A percentile compares a stretch with the other conserved stretches of the same genome.
Evolutionary conservation across 495 filamentous ascomycete genomes (phyloP).

Genomic region (Darksidea phi): DNA sequence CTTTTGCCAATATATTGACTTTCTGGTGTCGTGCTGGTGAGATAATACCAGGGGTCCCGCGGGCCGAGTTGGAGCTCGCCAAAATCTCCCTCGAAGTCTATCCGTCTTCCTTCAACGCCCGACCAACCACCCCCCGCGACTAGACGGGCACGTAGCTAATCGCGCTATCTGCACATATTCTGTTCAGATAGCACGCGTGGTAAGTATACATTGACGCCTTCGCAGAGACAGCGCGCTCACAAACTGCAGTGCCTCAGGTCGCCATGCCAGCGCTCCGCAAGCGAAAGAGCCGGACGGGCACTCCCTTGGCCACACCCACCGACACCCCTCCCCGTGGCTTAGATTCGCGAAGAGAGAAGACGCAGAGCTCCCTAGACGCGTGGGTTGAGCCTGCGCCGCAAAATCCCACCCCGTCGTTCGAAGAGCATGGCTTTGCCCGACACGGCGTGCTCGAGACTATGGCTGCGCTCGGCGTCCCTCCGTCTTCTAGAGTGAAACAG

Average conservation of each 20-base stretch:
- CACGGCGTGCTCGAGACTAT: slow-evolving; percentile 68
- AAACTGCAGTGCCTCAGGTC: slow-evolving; percentile 23
- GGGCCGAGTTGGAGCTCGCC: slow-evolving; percentile 7
- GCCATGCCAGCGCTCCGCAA: slow-evolving; percentile 34
- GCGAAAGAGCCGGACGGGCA: slow-evolving; percentile 50
- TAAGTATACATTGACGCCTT: slow-evolving; percentile 19
- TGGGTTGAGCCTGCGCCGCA: slow-evolving; percentile 74
- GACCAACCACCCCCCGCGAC: slow-evolving; percentile 9
- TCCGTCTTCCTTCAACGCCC: slow-evolving; percentile 8
- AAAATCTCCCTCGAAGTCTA: slow-evolving; percentile 6
- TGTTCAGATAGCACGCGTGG: slow-evolving; percentile 23
- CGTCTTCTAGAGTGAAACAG: slow-evolving; percentile 51
- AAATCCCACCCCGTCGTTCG: slow-evolving; percentile 64
- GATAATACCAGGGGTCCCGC: neutral
- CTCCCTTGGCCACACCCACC: slow-evolving; percentile 49
- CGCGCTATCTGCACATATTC: slow-evolving; percentile 6
- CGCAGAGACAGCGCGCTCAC: slow-evolving; percentile 9
- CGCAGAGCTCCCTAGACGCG: slow-evolving; percentile 49
- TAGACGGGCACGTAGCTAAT: slow-evolving; percentile 7
- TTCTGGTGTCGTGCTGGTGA: neutral
- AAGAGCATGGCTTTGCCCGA: slow-evolving; percentile 62
- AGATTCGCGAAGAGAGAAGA: slow-evolving; percentile 36
- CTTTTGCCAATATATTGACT: neutral
- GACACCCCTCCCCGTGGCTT: slow-evolving; percentile 40
- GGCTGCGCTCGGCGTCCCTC: slow-evolving; percentile 64